Evolutionary conservation across 23 red algal genomes (phyloP).

Genomic region (Agarophyton chilense): DNA sequence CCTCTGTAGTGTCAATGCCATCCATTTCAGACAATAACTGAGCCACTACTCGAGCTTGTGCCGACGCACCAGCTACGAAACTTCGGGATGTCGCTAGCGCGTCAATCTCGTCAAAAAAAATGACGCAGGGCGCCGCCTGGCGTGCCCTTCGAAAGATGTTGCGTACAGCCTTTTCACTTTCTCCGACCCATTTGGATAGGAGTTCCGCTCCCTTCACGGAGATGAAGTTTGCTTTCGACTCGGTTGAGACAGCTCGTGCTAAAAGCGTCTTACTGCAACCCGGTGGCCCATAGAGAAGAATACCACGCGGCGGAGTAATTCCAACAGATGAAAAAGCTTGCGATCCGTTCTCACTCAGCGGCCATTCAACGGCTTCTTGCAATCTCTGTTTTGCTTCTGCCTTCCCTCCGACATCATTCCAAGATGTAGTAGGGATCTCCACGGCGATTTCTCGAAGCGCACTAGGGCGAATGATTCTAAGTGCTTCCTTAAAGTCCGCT

Average conservation of each 20-base stretch:
- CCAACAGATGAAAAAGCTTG: slow-evolving; percentile 50
- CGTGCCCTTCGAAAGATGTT: slow-evolving; percentile 81
- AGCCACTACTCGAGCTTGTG: slow-evolving; percentile 91
- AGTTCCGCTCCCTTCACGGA: slow-evolving; percentile 93
- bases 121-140: slow-evolving; percentile 85
- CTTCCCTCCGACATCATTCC: slow-evolving; percentile 93
- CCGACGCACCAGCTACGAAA: slow-evolving; percentile 40
- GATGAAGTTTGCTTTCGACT: slow-evolving; percentile 85
- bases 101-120: slow-evolving; percentile 99
- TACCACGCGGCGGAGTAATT: slow-evolving; percentile 71
- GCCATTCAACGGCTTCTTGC: slow-evolving; percentile 77
- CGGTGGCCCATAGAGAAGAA: slow-evolving; percentile 96
- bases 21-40: slow-evolving; percentile 96
- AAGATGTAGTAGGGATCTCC: slow-evolving; percentile 66
- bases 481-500: slow-evolving; percentile 65
- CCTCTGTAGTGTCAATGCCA: slow-evolving; percentile 70
- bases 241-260: slow-evolving; percentile 86
- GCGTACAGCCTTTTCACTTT: slow-evolving; percentile 96
- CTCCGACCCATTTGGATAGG: slow-evolving; percentile 95
- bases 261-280: slow-evolving; percentile 98
- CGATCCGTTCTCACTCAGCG: slow-evolving; percentile 42
- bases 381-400: slow-evolving; percentile 66
- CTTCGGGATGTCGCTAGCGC: slow-evolving; percentile 79
- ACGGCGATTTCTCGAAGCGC: slow-evolving; percentile 70
- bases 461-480: slow-evolving; percentile 66